Evolutionary conservation across 257 asterid species (phyloP), one percentile per base, ranked within the genome.

Genomic region (Solanum neorickii): DNA sequence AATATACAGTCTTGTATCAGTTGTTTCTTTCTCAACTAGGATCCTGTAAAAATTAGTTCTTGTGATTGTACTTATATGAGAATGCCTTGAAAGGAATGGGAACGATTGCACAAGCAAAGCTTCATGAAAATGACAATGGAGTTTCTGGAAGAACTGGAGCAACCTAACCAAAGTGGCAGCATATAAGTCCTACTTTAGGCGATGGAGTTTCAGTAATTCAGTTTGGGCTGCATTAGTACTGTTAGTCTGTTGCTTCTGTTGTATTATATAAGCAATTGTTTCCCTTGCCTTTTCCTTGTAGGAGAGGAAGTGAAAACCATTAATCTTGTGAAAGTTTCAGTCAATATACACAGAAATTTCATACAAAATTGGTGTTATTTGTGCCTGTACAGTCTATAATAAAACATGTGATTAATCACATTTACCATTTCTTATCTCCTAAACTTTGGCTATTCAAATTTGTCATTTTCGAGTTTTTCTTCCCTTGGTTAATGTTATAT

Each of bases 111-210:
- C 92, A 92, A 86, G 92, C 92, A 90, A 87, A 94, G 86, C 86
- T 94, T 93, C 90, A 41, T 93, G 89, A 91, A 89, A 91, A 94
- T 94, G 98, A 91, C 97, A 23, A 82, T 31, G 89, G 92, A 82
- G 27, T 94, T 94, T 66, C 86, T 86, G 89, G 94, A 93, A 87
- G 96, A 93, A 86, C 69, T 94, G 87, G 91, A 91, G 92, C 89
- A 89, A 15, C 90, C 93, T 12, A 86, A 89, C 92, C 59, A 87
- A 95, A 89, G 92, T 94, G 60, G 92, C 89, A 85, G 91, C 93
- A 46, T 89, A 90, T 12, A 95, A 94, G 82, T 86, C 91, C 77
- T 92, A 85, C 89, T 90, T 2, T 80, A 86, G 88, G 29, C 69
- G 1, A n/a, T 60, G 68, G 68, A 21, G 68, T 60, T 60, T 5